Base-by-base conservation (phyloP, 768 basidiomycete species). In the Calocybe gangraenosa region DNA sequence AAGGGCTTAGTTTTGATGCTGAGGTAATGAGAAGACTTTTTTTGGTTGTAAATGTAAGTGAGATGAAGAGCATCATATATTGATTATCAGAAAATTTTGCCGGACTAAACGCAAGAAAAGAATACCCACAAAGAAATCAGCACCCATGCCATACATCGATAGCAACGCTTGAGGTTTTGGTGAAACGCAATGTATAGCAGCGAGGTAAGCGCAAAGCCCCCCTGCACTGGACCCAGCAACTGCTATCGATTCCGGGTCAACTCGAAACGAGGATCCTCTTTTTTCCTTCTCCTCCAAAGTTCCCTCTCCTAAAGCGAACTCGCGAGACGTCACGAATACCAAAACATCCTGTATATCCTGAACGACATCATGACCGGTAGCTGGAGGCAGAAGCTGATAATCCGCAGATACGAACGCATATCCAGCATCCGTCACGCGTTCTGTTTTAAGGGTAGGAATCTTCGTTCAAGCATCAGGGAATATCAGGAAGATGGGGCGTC, bases 71-170 rank as follows among this genome's bases (percentile, higher is more conserved):
- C 35, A 20, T 40, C 15, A 49, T 23, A 9, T 18, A 30, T 35
- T 23, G 22, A 41, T 25, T 25, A 3, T 20, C 25, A 28, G 25
- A 28, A 9, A 42, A 14, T 35, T 43, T 7, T 17, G 22, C 13
- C 20, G 8, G 35, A 15, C n/a, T n/a, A n/a, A n/a, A 37, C 15
- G n/a, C 14, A 7, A 7, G n/a, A n/a, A 35, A 35, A 7, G 21
- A 6, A 37, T 10, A 59, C 69, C 37, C 37, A 74, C 74, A 28
- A 84, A 55, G 46, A 79, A 69, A 45, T 83, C 61, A 0, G 82
- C 83, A n/a, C 81, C 81, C 70, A 79, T 73, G 0, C 75, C 81
- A 59, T 84, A 85, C 52, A 85, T 49, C 0, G 75, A 78, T 0
- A 84, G 51, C 2, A 84, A 44, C 0, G 73, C 81, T 46, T 65